Base-by-base conservation (phyloP, 164 flowering plant species). In the Berberis vulgaris region DNA sequence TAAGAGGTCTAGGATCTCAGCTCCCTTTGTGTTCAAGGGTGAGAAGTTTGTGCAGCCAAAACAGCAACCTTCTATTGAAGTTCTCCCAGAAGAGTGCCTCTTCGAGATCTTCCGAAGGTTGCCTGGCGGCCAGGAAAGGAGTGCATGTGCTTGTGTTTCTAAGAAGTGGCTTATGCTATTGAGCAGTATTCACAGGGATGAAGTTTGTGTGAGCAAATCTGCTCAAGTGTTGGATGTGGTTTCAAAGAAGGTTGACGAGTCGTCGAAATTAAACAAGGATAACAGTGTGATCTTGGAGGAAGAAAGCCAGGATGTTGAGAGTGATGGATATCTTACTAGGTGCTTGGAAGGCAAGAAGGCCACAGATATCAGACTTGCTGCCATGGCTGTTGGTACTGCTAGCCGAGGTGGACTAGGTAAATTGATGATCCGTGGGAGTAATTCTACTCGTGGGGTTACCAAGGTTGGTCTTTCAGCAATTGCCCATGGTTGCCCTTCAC, bases 311-410 rank as follows among this genome's bases (percentile, higher is more conserved):
- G 26, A 26, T 26, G n/a, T 54, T 66, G 79, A 75, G 64, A 61
- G 57, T 69, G 86, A 81, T 71, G 95, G 90, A 38, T 72, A 67
- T 60, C 90, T 87, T 58, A 72, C 88, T 10, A 78, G 97, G 71
- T 70, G 79, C 67, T 78, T 90, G 76, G 87, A 83, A 63, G 97
- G 95, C 54, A 84, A 90, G 79, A 90, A 87, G 66, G 92, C 94
- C 6, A 87, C 97, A 2, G 95, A 90, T 76, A 60, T 81, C 39
- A 84, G 94, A 67, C 90, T 90, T 68, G 88, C 91, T 57, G 84
- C 97, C 49, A 82, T 86, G 61, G 78, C 97, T 60, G 88, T 90
- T 67, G 95, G 95, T 57, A 83, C 85, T 59, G 73, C 75, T 59
- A 64, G 68, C 45, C 88, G 81, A 44, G 97, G 97, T 54, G 97